Base-by-base conservation (phyloP, 352 stramenopile species). In the Thraustochytrium striatum region DNA sequence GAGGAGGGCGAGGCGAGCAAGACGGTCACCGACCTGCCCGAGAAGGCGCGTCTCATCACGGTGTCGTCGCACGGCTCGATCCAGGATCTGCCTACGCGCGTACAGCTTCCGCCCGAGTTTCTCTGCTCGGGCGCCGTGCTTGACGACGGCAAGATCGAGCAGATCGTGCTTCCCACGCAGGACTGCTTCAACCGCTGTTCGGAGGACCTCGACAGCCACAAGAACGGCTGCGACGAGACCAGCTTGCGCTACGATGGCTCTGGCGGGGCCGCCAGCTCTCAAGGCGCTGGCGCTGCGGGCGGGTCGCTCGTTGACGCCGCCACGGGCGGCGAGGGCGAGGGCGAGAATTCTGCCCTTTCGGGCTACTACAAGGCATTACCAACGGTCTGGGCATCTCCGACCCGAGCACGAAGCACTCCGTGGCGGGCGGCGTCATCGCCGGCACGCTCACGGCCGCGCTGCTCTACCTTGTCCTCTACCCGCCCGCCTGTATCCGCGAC, bases 81-180 rank as follows among this genome's bases (percentile, higher is more conserved):
- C 47, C 33, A 75, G 50, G 65, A 75, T 30, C 8, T 38, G 9
- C 65, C 65, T 9, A 28, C 35, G 0, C 11, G 16, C 13, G 52
- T 75, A 7, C 41, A 62, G 32, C 68, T 62, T 30, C 50, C 65
- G 0, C 30, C 41, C 47, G 41, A 55, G 8, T 75, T 75, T 61
- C 43, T 38, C 25, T 75, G 65, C 11, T 39, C 65, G 19, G 36
- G 36, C 9, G 65, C 68, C 16, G 16, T 25, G 44, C 11, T 75
- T 7, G 65, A 75, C n/a, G 65, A 72, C 13, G 30, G n/a, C 25
- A 61, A 32, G 25, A 55, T 36, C 11, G 25, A 25, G 16, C 65
- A 75, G 52, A 13, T 75, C n/a, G 52, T 32, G 41, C 68, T 75
- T 38, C 44, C 65, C 13, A 30, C 65, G 25, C 33, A 75, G 47